Evolutionary conservation across 2,329 filamentous ascomycete species (phyloP).

Genomic region (Penicillium olsonii): DNA sequence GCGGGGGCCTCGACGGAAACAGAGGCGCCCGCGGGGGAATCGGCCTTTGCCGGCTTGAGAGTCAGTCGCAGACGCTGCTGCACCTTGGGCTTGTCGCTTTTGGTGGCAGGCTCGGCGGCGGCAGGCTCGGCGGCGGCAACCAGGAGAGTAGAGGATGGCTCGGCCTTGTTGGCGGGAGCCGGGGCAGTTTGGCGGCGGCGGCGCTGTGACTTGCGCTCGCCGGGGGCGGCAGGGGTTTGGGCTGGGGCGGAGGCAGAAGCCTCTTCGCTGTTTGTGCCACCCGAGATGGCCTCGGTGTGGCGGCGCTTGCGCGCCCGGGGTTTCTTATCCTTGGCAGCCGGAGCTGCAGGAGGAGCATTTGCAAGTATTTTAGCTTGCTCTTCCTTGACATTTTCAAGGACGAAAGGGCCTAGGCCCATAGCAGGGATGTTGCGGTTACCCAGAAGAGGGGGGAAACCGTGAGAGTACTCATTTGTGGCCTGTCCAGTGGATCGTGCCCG

Average conservation of each 20-base stretch:
- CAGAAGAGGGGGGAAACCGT: constrained; percentile 23
- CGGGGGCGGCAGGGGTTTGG: background rate
- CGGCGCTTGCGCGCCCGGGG: constrained; percentile 14
- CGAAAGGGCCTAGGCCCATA: constrained; percentile 3
- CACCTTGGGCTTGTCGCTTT: constrained; percentile 7
- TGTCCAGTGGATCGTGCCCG: constrained; percentile 15
- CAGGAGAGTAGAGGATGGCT: background rate
- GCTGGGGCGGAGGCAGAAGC: background rate
- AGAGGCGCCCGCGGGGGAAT: background rate
- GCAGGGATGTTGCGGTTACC: constrained; percentile 23
- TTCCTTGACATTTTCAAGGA: constrained; percentile 14
- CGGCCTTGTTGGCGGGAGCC: background rate
- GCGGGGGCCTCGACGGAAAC: background rate
- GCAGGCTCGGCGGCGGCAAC: background rate
- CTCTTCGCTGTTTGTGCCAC: background rate
- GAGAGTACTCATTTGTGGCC: constrained; percentile 5
- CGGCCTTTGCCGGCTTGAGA: constrained; percentile 14
- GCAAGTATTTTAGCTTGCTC: constrained; percentile 10
- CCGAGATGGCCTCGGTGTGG: background rate
- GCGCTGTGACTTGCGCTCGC: constrained; percentile 8
- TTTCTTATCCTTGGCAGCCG: constrained; percentile 12
- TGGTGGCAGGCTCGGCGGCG: background rate
- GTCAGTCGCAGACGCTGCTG: constrained; percentile 17
- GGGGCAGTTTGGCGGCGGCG: constrained; percentile 11
- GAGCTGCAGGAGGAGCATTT: background rate